Evolutionary conservation across 2,329 filamentous ascomycete genomes (phyloP), one percentile per base, ranked within the genome.

Genomic region (Penicillium sp.): DNA sequence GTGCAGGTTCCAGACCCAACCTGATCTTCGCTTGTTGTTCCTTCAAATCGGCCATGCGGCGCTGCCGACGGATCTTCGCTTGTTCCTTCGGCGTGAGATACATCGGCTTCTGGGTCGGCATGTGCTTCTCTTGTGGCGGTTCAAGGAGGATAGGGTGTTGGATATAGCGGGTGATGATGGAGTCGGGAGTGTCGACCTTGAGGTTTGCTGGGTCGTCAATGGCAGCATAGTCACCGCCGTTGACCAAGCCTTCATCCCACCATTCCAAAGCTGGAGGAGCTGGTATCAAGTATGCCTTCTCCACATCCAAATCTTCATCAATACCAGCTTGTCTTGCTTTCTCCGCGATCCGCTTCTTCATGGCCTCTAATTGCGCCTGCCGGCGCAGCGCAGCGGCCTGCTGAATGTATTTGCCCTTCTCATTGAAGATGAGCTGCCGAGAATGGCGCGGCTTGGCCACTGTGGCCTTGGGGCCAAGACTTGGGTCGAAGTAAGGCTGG

Each of bases 1-100:
- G 92, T 20, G 94, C 91, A 3, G 93, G 92, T 61, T 94, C 89
- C 14, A 99, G 83, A 20, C 95, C 95, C 11, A 99, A 82, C 59
- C 94, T 86, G 63, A 98, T 95, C 80, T 99, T 98, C 39, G 94
- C 93, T 77, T 99, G 95, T 72, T 93, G 89, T 77, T 99, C 96
- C 75, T 98, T 98, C 64, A 96, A 82, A 63, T 97, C 92, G 42
- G 91, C 93, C 86, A 94, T 94, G 65, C 96, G 88, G 56, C 92
- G 88, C 76, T 97, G 92, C 39, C 95, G 86, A 54, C 95, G 90
- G 58, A 96, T 82, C 76, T 98, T 98, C 54, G 91, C 90, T 76
- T 94, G 91, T 78, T 99, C 96, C 72, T 91, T 92, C 8, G 88
- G 83, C 1, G 96, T 99, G 55, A 99, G 84, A 75, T 90, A 96